Base-by-base conservation (phyloP, 2,329 filamentous ascomycete species). In the Aspergillus eucalypticola region DNA sequence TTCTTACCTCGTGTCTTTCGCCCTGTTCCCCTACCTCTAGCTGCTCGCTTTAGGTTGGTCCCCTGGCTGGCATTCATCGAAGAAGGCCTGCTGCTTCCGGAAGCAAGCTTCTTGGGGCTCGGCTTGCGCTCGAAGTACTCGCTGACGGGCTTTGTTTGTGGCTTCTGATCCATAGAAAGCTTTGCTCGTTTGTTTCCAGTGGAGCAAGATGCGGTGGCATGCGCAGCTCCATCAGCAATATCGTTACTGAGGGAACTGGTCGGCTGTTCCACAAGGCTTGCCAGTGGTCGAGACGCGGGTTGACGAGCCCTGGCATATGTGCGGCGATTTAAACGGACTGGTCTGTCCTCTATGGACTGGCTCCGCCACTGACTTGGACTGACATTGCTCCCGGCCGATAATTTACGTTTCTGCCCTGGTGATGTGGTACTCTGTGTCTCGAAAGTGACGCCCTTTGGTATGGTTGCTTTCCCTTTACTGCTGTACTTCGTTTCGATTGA, bases 1-100 rank as follows among this genome's bases (percentile, higher is more conserved):
- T 29, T 11, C 65, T 60, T 67, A 75, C 74, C 70, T 69, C 71
- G 64, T 54, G 68, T 69, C 42, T 61, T 69, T 19, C 74, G 66
- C 32, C 58, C 59, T n/a, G 27, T 8, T 29, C 10, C 27, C 27
- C 23, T 55, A 17, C 58, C 54, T 44, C 67, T 64, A 32, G 39
- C 41, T 29, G 56, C 56, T 35, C 41, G 56, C 3, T 53, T 57
- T 48, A 64, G 60, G 8, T 49, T 59, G 44, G 53, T 49, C 2
- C 52, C 17, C 6, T 63, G 58, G 5, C 29, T 59, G 11, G 57
- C 58, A 61, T 59, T 60, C 56, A 54, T 53, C 17, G 67, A 59
- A 17, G 60, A 42, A 32, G 66, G 58, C 49, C 62, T 64, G 44
- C 69, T 71, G 44, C 64, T 71, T n/a, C 69, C 71, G 52, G 71